Evolutionary conservation across 2,329 filamentous ascomycete species (phyloP).

Genomic region (Colletotrichum neosansevieriae): DNA sequence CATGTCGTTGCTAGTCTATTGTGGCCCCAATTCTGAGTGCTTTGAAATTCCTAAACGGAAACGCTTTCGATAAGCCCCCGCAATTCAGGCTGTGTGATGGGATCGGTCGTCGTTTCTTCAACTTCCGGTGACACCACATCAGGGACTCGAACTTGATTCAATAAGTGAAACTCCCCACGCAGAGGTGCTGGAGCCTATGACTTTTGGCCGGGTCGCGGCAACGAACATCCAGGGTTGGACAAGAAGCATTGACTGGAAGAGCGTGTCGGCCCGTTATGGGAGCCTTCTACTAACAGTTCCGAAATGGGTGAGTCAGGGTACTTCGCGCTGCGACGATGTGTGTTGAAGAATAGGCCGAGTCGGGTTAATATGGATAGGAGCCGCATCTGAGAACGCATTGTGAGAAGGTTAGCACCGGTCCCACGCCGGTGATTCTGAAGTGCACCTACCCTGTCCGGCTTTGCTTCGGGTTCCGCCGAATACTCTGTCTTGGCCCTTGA

Average conservation of each 20-base stretch:
- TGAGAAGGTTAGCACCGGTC: slow-evolving; percentile 8
- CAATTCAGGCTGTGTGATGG: neutral
- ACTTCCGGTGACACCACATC: slow-evolving; percentile 5
- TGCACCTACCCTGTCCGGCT: neutral
- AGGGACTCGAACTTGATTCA: neutral
- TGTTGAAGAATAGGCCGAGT: neutral
- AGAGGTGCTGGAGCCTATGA: neutral
- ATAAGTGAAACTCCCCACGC: neutral
- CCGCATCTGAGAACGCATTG: slow-evolving; percentile 13
- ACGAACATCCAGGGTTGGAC: slow-evolving; percentile 18
- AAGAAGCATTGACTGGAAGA: slow-evolving; percentile 10
- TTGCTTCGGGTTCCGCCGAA: neutral
- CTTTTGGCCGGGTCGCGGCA: slow-evolving; percentile 3
- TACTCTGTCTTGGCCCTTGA: neutral
- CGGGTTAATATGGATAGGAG: slow-evolving; percentile 3
- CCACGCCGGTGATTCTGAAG: slow-evolving; percentile 1
- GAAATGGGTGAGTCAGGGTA: too few species aligned
- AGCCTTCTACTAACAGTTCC: neutral
- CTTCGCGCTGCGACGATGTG: too few species aligned
- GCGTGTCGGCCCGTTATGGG: slow-evolving; percentile 21
- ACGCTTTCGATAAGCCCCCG: neutral
- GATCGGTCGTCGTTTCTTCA: neutral
- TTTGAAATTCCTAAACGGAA: neutral
- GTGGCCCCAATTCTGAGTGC: neutral
- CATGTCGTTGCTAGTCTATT: too few species aligned